Base-by-base conservation (phyloP, 495 filamentous ascomycete genomes). In the Penicillium canescens region DNA sequence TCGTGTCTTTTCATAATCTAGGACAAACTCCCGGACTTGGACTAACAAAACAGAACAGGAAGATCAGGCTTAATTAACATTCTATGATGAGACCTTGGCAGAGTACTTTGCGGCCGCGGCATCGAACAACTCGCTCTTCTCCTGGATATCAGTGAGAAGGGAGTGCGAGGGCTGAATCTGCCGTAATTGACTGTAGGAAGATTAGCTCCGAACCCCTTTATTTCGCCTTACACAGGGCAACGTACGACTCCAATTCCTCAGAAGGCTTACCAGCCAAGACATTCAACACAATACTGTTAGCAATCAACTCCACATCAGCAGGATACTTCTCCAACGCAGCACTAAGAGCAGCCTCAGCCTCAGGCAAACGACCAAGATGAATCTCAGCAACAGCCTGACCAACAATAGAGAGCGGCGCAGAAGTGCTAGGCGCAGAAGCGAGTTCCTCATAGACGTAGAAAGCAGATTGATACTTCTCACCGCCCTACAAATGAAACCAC, bases 401-500 rank as follows among this genome's bases (percentile, higher is more conserved):
- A 56, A 96, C 80, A 35, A 96, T 83, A 23, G 79, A 80, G 33
- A 78, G 66, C 23, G 82, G 79, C 35, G 84, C 81, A 44, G 82
- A 73, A 1, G 88, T 84, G 45, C 87, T 82, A 14, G 90, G 87
- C 20, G 88, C 85, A 69, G 95, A 88, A 18, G 94, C 94, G 36
- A 98, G 84, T 71, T 98, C 94, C 73, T 97, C 93, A 66, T 91
- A 98, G 60, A 98, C 92, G 80, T 98, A 98, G 76, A 94, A 98
- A 34, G 93, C 88, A 59, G 91, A 88, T 70, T 98, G 94, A 77
- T 98, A 98, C 70, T 89, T 92, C 56, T 97, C 93, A 55, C 91
- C 92, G 64, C 94, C 94, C 90, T 95, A 51, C 4, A 34, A 33
- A 41, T 57, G 37, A 42, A 8, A 42, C 11, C 6, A 9, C 1